phyloP scores from a whole-genome alignment of 345 rosid species.

The Cardamine occulta region DNA sequence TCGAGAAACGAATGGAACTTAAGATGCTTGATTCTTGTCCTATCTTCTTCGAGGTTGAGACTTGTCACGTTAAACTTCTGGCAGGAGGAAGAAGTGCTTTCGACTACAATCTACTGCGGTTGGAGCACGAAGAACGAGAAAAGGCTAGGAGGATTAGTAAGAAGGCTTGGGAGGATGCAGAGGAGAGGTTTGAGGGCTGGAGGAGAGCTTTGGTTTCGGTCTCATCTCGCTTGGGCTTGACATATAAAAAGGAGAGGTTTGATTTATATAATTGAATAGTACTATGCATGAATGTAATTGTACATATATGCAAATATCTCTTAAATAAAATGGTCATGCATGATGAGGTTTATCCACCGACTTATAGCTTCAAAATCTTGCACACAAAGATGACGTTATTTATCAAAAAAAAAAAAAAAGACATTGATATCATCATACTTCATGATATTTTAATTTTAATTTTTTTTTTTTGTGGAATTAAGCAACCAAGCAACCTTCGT shows the following conservation, averaged over 20 bases:
- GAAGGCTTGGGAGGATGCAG: slow-evolving; percentile 9
- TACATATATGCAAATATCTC: too few species aligned
- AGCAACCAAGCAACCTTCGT: slow-evolving; percentile 10
- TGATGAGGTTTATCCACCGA: too few species aligned
- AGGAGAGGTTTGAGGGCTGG: not conserved
- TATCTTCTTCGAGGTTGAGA: slow-evolving; percentile 7
- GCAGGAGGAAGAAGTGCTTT: not conserved
- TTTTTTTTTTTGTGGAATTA: not conserved
- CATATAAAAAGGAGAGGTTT: not conserved
- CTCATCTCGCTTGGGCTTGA: not conserved
- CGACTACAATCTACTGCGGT: not conserved
- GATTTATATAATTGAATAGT: not conserved
- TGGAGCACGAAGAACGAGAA: not conserved
- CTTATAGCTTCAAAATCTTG: not conserved
- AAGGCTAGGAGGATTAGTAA: not conserved
- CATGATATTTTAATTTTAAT: not conserved
- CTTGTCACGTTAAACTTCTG: not conserved
- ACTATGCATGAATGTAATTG: too few species aligned
- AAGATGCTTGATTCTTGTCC: slow-evolving; percentile 13
- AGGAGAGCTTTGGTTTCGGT: slow-evolving; percentile 5
- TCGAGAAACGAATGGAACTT: not conserved
- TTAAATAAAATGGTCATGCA: too few species aligned
- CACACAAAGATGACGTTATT: not conserved
- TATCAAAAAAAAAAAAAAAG: too few species aligned
- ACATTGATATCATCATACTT: not conserved